These are phyloP conservation scores for Jaltomata sinuosa DNA, from an alignment of 257 asterid species.

Conservation along the genomic window DNA sequence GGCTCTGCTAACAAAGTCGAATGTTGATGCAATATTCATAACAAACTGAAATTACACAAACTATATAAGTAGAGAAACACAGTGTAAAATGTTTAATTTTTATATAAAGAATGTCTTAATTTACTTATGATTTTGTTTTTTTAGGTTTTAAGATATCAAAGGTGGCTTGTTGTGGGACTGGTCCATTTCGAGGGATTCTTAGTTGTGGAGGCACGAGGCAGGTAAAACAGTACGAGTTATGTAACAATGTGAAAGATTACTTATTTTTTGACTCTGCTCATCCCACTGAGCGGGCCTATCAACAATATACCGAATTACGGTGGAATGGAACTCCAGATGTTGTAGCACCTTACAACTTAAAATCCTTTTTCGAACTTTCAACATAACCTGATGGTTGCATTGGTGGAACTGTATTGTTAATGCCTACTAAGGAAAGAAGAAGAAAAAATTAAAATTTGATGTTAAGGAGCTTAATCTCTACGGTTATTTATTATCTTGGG, in stretches of 20 bases:
- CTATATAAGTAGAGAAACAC: background rate
- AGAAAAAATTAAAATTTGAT: no score
- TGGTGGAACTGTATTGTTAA: background rate
- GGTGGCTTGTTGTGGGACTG: slow-evolving; percentile 41
- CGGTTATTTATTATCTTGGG: no score
- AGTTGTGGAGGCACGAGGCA: slow-evolving; percentile 50
- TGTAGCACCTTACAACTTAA: background rate
- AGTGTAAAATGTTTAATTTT: background rate
- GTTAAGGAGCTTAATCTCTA: no score
- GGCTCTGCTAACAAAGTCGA: no score
- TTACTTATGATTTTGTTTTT: background rate
- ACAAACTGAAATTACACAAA: background rate
- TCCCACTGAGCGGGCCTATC: background rate
- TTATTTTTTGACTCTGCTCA: background rate
- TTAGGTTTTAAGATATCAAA: background rate
- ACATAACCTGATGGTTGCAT: no score
- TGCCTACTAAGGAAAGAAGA: no score
- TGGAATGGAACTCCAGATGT: background rate
- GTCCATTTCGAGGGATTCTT: slow-evolving; percentile 28
- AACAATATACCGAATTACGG: background rate
- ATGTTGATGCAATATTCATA: background rate
- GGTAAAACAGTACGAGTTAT: slow-evolving; percentile 27
- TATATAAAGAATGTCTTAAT: background rate
- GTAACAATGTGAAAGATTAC: slow-evolving; percentile 17
- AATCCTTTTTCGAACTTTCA: background rate